Evolutionary conservation across 768 basidiomycete genomes (phyloP), one percentile per base, ranked within the genome.

Genomic region (Brasilioporus rufonigricans): DNA sequence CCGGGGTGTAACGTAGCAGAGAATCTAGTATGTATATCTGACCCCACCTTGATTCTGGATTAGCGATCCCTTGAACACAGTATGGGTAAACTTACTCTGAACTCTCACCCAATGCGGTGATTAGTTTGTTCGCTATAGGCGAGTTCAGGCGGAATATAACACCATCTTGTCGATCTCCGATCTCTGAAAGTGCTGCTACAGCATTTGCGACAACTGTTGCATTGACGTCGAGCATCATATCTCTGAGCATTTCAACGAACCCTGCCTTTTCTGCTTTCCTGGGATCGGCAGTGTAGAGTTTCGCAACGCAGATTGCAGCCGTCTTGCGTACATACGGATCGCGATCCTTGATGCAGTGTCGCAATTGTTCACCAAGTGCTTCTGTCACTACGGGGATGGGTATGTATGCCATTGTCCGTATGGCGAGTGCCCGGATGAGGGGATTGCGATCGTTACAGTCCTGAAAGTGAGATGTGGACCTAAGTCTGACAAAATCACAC

Each of bases 241-340:
- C 95, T 46, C 94, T 82, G 40, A 99, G 77, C 80, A 87, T 80
- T 65, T 90, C 87, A 29, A 98, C 91, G 66, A 98, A 98, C 6
- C 91, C 92, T 48, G 86, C 87, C 62, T 84, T 87, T 72, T 97
- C 95, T 23, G 93, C 89, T 63, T 86, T 83, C 56, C 88, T 80
- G 27, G 89, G 86, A 67, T 97, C 96, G 29, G 91, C 89, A 16
- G 86, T 80, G 65, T 96, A 98, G 19, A 98, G 77, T 71, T 99
- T 99, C 16, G 93, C 95, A 14, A 98, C 97, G 64, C 93, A 97
- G 26, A 98, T 94, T 1, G 96, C 95, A 19, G 96, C 94, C 5
- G 97, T 99, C 76, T 99, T 99, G 57, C 97, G 87, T 16, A 99
- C 97, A 71, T 99, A 99, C 19, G 97, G 94, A 71, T 99, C 96